These are phyloP conservation scores for Hansenula sp. DNA, from an alignment of 1,139 yeast species.

Conservation along the genomic window DNA sequence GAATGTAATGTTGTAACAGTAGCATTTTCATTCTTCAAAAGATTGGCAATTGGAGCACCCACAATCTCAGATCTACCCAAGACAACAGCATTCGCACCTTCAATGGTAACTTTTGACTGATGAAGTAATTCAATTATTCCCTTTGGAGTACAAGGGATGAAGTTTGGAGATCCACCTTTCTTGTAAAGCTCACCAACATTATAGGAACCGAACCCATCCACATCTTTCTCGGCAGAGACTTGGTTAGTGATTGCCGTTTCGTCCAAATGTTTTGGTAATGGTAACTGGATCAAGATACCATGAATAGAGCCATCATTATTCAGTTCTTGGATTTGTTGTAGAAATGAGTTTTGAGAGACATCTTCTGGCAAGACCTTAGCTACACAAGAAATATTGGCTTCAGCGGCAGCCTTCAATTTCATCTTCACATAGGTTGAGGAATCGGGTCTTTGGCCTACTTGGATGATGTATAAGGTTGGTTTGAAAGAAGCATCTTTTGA, in stretches of 20 bases:
- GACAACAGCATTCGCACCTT: constrained; percentile 88
- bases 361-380: constrained; percentile 62
- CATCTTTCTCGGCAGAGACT: constrained; percentile 79
- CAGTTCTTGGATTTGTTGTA: constrained; percentile 54
- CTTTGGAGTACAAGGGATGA: constrained; percentile 95
- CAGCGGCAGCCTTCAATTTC: constrained; percentile 90
- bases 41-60: constrained; percentile 87
- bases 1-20: constrained; percentile 67
- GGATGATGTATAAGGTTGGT: constrained; percentile 81
- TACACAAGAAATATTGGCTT: constrained; percentile 73
- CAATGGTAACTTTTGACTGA: constrained; percentile 54
- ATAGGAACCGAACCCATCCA: constrained; percentile 90
- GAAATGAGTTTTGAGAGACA: constrained; percentile 53
- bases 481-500: constrained; percentile 55
- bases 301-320: constrained; percentile 71
- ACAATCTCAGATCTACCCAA: constrained; percentile 96
- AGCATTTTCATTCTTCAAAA: constrained; percentile 84
- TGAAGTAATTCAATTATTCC: constrained; percentile 82
- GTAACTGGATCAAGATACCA: constrained; percentile 89
- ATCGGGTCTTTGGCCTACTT: constrained; percentile 88
- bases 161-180: constrained; percentile 80
- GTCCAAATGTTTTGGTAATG: constrained; percentile 78
- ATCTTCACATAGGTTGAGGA: constrained; percentile 92
- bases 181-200: constrained; percentile 92
- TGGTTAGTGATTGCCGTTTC: constrained; percentile 77